Conservation (phyloP, 2,329 filamentous ascomycete genomes). For the Saccharata proteae region DNA sequence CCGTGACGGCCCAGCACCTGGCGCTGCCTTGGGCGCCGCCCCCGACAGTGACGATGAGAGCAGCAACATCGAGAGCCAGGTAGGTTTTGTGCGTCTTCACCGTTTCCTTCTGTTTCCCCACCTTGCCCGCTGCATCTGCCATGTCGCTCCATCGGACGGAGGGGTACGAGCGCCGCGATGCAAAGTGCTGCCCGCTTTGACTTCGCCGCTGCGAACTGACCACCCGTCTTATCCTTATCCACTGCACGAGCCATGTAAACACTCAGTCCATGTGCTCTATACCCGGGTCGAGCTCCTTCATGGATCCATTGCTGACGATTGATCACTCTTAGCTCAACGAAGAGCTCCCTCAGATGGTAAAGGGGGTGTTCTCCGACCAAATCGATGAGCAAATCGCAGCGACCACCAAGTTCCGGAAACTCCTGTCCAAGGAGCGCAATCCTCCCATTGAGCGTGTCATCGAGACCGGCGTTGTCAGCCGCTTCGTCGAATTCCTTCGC, state of each 20-base stretch:
- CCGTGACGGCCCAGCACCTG: constrained; percentile 58
- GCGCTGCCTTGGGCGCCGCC: constrained; percentile 72
- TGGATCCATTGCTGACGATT: constrained; percentile 1
- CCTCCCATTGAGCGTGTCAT: constrained; percentile 98
- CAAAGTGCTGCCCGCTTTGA: constrained; percentile 6
- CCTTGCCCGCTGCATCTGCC: not conserved
- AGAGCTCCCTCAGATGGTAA: constrained; percentile 96
- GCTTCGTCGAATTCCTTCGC: constrained; percentile 96
- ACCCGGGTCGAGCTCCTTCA: too few relatives aligned
- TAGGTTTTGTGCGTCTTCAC: constrained; percentile 38
- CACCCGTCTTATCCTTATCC: constrained; percentile 11
- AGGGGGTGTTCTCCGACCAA: constrained; percentile 95
- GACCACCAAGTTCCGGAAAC: constrained; percentile 96
- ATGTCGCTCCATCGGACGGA: not conserved
- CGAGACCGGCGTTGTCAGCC: constrained; percentile 93
- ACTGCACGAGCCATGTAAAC: constrained; percentile 10
- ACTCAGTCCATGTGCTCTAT: not conserved
- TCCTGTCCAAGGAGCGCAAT: constrained; percentile 97
- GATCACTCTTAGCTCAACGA: constrained; percentile 64
- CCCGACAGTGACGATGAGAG: constrained; percentile 97
- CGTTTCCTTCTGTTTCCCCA: not conserved
- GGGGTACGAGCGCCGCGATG: not conserved
- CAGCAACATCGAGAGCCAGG: constrained; percentile 89
- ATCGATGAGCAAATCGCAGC: constrained; percentile 96
- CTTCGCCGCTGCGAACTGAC: constrained; percentile 8